phyloP scores from a whole-genome alignment of 2,329 filamentous ascomycete species.

The Colletotrichum kahawae region DNA sequence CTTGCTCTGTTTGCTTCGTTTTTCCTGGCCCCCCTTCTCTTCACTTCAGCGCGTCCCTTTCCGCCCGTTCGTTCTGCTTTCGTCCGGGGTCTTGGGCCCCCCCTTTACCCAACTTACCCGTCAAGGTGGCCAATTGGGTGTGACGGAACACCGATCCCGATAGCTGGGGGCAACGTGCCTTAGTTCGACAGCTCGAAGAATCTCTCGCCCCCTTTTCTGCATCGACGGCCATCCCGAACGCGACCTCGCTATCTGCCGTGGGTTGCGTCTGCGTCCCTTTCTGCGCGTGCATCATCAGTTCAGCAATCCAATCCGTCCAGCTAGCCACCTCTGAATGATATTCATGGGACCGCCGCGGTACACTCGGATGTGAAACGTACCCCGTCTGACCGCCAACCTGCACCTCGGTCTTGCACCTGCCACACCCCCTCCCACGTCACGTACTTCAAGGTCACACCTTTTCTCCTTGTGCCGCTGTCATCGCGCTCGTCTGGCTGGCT shows the following conservation, averaged over 20 bases:
- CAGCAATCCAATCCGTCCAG: not conserved
- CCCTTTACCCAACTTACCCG: not conserved
- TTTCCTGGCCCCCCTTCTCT: not conserved
- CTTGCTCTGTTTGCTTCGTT: not conserved
- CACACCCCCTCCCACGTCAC: not conserved
- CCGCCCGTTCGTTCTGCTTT: not conserved
- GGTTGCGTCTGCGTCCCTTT: not conserved
- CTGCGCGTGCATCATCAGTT: not conserved
- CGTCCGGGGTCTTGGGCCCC: not conserved
- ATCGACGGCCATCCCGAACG: not conserved
- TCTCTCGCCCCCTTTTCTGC: not conserved
- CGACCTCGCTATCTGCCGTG: not conserved
- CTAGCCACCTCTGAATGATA: not conserved
- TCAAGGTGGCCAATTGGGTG: constrained; percentile 10
- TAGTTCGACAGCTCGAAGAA: not conserved
- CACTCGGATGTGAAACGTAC: constrained; percentile 8
- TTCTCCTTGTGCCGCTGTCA: not conserved
- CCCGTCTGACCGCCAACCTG: not conserved
- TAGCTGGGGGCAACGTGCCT: not conserved
- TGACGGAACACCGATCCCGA: not conserved
- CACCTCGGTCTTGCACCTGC: not conserved
- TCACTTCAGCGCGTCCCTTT: not conserved
- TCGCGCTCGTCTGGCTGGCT: not conserved
- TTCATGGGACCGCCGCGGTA: not conserved
- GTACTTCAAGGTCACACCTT: not conserved